Percentiles rank a stretch among this genome's conserved stretches.
These are phyloP conservation scores for Evernia prunastri DNA, from an alignment of 495 filamentous ascomycete species.

Conservation along the genomic window DNA sequence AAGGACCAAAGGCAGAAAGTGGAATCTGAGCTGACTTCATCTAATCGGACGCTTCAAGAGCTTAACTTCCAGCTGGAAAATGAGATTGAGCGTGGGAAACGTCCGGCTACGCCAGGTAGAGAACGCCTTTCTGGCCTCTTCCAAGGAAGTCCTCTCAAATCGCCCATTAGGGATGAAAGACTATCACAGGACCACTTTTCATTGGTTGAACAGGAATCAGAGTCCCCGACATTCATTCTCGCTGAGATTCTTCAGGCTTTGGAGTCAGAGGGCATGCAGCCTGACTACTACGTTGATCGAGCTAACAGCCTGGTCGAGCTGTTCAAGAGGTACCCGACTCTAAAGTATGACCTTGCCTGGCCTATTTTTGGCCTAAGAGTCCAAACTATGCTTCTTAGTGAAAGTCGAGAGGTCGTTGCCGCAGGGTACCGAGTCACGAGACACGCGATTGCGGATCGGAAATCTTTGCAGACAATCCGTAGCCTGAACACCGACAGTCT, in stretches of 20 bases:
- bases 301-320: conserved; percentile 88
- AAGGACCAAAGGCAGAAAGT: conserved; percentile 83
- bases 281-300: conserved; percentile 89
- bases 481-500: conserved; percentile 83
- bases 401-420: conserved; percentile 91
- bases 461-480: conserved; percentile 82
- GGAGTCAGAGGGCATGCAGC: conserved; percentile 76
- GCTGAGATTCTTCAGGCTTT: conserved; percentile 81
- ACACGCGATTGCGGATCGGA: conserved; percentile 87
- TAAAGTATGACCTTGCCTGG: conserved; percentile 96
- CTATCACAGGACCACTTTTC: conserved; percentile 35
- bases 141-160: conserved; percentile 56
- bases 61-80: conserved; percentile 73
- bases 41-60: conserved; percentile 84
- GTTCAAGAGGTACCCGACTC: conserved; percentile 83
- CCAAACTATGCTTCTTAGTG: conserved; percentile 90
- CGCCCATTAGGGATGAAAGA: conserved; percentile 54
- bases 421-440: conserved; percentile 89
- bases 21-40: conserved; percentile 82
- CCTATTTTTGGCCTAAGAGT: conserved; percentile 86
- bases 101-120: conserved; percentile 64
- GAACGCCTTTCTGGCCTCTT: conserved; percentile 64
- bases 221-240: conserved; percentile 85
- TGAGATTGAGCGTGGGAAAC: conserved; percentile 54
- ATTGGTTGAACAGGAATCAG: conserved; percentile 58